A percentile compares a stretch with the other conserved stretches of the same genome.
Evolutionary conservation across 164 flowering plant genomes (phyloP).

Genomic region (Pachysandra terminalis): DNA sequence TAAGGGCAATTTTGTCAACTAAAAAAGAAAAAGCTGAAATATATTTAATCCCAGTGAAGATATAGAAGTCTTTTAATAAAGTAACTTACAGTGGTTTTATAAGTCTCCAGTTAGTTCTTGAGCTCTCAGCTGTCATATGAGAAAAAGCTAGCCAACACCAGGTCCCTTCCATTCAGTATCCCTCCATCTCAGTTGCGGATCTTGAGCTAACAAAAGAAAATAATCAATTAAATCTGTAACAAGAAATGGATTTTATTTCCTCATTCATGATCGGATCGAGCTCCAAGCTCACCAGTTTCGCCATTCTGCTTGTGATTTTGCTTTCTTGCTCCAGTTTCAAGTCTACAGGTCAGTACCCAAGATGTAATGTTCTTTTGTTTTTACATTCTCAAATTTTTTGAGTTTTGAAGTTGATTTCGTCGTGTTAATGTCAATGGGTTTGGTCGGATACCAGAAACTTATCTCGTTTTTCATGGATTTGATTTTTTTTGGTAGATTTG

Average conservation of each 20-base stretch:
- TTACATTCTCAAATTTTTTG: neutral
- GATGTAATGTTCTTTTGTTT: neutral
- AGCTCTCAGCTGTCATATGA: no score
- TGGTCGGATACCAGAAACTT: conserved; percentile 12
- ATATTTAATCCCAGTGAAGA: no score
- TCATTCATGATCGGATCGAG: neutral
- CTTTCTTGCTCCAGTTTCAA: conserved; percentile 23
- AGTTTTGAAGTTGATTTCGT: conserved; percentile 6
- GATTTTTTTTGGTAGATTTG: neutral
- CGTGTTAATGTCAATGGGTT: conserved; percentile 13
- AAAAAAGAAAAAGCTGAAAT: no score
- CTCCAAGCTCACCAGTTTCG: conserved; percentile 9
- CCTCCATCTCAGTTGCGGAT: neutral
- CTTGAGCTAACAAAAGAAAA: neutral
- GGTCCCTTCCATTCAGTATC: no score
- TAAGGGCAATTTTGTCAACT: no score
- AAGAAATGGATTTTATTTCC: neutral
- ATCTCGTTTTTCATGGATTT: conserved; percentile 5
- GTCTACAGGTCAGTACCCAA: conserved; percentile 28
- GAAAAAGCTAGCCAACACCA: no score
- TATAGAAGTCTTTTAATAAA: no score
- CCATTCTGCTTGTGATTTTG: conserved; percentile 20
- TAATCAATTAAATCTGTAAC: neutral
- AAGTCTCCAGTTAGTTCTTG: no score
- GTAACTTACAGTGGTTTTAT: no score